Evolutionary conservation across 768 basidiomycete species (phyloP).

Genomic region (Leccinellum rugosiceps): DNA sequence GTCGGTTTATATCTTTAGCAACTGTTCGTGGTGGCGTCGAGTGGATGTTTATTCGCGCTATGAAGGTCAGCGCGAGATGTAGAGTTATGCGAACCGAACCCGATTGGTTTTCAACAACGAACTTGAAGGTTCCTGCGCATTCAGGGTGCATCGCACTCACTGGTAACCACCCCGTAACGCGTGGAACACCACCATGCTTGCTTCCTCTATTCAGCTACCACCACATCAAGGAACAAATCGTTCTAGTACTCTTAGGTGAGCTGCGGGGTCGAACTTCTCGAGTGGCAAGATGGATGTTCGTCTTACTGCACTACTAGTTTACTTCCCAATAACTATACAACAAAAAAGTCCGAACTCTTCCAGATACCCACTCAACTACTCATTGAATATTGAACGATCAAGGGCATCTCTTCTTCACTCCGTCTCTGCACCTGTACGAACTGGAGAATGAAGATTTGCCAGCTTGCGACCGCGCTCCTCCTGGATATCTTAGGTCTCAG

Average conservation of each 20-base stretch:
- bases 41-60: background rate
- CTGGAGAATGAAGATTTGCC: conserved; percentile 6
- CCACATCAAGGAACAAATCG: background rate
- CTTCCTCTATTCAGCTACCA: background rate
- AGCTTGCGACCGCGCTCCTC: conserved; percentile 21
- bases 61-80: background rate
- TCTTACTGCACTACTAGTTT: no score
- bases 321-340: no score
- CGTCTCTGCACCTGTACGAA: background rate
- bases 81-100: background rate
- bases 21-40: background rate
- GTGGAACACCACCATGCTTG: background rate
- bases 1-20: background rate
- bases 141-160: no score
- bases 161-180: no score
- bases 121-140: background rate
- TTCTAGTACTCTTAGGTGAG: background rate
- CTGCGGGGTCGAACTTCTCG: background rate
- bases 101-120: background rate
- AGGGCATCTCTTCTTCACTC: background rate
- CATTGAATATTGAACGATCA: no score
- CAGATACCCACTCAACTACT: background rate
- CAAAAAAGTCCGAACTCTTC: no score
- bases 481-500: background rate
- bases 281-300: background rate